Conservation (phyloP, 2,329 filamentous ascomycete genomes). For the Aspergillus niger region DNA sequence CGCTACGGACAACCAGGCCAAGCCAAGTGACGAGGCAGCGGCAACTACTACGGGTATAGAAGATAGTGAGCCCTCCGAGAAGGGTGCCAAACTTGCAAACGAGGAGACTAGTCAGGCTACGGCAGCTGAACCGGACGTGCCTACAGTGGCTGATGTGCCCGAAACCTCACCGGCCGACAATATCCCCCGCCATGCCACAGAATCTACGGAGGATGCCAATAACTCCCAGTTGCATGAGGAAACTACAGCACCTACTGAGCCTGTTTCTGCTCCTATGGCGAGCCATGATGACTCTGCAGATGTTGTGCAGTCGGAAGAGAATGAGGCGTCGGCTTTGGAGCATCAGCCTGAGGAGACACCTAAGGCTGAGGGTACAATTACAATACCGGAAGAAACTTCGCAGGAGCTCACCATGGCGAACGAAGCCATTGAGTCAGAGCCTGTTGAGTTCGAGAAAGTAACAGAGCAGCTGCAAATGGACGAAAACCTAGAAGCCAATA, state of each 20-base stretch:
- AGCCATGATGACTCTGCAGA: neutral
- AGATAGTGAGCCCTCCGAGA: neutral
- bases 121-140: neutral
- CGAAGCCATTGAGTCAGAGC: neutral
- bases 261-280: neutral
- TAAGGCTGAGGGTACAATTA: neutral
- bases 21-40: neutral
- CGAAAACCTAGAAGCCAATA: neutral
- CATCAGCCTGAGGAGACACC: neutral
- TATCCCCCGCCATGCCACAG: neutral
- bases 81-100: neutral
- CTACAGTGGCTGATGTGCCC: neutral
- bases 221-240: neutral
- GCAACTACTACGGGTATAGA: neutral
- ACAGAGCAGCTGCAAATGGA: neutral
- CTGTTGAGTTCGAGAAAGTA: neutral
- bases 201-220: constrained; percentile 3
- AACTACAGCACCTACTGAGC: neutral
- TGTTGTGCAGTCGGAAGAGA: neutral
- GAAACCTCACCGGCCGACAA: neutral
- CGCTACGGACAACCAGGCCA: neutral
- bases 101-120: neutral
- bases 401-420: neutral
- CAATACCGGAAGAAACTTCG: neutral
- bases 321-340: neutral